A percentile compares a stretch with the other conserved stretches of the same genome.
Evolutionary conservation across 345 rosid genomes (phyloP).

Genomic region (Anacardium occidentale): DNA sequence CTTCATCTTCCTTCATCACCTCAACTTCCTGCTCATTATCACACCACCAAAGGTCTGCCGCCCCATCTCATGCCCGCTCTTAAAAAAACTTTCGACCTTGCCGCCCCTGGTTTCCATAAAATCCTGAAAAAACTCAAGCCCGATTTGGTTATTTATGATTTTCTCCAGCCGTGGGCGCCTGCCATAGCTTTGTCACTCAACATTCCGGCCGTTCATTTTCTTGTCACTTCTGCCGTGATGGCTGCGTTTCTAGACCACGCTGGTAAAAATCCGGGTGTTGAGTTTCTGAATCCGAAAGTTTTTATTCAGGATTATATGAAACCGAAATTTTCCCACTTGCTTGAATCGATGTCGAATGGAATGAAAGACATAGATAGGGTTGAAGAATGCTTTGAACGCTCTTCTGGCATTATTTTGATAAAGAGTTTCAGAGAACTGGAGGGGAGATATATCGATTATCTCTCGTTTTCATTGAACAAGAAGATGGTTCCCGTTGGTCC

Average conservation of each 20-base stretch:
- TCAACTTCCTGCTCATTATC: constrained; percentile 42
- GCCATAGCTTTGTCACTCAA: constrained; percentile 18
- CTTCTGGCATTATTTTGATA: constrained; percentile 24
- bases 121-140: constrained; percentile 26
- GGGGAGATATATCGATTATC: constrained; percentile 36
- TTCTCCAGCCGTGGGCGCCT: constrained; percentile 41
- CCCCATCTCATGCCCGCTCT: constrained; percentile 36
- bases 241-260: background rate
- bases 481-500: constrained; percentile 36
- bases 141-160: constrained; percentile 34
- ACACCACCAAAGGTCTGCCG: constrained; percentile 45
- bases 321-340: background rate
- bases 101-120: constrained; percentile 21
- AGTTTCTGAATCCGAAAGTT: constrained; percentile 13
- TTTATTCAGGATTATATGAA: constrained; percentile 2
- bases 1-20: constrained; percentile 35
- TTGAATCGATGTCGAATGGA: background rate
- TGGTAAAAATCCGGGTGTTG: background rate
- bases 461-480: constrained; percentile 21
- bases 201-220: constrained; percentile 32
- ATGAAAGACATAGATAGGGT: constrained; percentile 1
- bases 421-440: constrained; percentile 35
- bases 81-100: constrained; percentile 31
- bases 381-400: constrained; percentile 22
- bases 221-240: background rate